A percentile compares a stretch with the other conserved stretches of the same genome.
These are phyloP conservation scores for Hypoxylon perforatum DNA, from an alignment of 495 filamentous ascomycete genomes.

Conservation along the genomic window DNA sequence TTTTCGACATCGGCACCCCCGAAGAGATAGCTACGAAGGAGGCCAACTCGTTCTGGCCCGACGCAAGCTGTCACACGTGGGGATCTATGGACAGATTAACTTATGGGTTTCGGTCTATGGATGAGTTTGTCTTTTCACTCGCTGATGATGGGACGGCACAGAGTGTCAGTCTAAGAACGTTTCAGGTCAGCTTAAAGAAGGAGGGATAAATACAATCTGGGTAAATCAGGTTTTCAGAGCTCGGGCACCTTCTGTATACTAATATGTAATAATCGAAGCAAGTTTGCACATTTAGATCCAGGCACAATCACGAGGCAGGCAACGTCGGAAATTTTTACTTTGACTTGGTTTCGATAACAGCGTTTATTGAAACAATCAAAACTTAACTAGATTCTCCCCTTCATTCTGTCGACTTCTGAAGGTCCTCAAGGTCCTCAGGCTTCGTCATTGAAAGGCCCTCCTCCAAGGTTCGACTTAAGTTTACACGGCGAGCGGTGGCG, in stretches of 20 bases:
- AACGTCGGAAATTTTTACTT: no score
- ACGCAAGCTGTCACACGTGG: conserved; percentile 48
- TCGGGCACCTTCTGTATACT: not conserved
- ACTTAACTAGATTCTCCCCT: no score
- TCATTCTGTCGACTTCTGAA: no score
- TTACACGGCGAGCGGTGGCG: conserved; percentile 5
- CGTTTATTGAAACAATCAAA: no score
- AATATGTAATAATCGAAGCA: no score
- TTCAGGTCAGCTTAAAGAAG: conserved; percentile 23
- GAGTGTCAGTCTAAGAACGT: conserved; percentile 27
- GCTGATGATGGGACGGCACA: conserved; percentile 6
- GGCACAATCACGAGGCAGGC: no score
- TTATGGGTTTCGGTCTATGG: conserved; percentile 45
- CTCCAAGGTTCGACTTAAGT: not conserved
- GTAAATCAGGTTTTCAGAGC: not conserved
- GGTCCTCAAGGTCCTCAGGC: not conserved
- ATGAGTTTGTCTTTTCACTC: conserved; percentile 41
- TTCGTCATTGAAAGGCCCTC: not conserved
- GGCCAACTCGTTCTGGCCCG: conserved; percentile 36
- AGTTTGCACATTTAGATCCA: no score
- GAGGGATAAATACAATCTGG: not conserved
- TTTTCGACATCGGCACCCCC: conserved; percentile 37
- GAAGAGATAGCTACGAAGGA: conserved; percentile 42
- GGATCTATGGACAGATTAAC: conserved; percentile 47
- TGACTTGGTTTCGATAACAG: no score